Conservation (phyloP, 2,329 filamentous ascomycete species). For the Tricladium varicosporioides region DNA sequence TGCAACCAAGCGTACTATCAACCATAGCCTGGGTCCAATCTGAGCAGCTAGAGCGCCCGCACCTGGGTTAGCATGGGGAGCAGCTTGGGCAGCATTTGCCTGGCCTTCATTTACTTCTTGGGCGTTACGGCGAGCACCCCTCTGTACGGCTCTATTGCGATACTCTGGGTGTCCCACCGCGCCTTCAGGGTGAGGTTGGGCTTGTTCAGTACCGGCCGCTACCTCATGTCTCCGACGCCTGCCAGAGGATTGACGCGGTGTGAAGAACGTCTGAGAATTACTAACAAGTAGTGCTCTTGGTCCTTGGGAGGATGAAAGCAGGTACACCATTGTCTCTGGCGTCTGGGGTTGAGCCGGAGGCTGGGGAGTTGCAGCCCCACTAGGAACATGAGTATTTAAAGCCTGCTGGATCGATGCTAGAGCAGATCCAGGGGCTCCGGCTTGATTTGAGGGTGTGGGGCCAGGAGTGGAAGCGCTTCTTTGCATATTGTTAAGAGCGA, state of each 20-base stretch:
- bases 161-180: slow-evolving; percentile 24
- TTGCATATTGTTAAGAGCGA: slow-evolving; percentile 20
- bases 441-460: slow-evolving; percentile 8
- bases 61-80: slow-evolving; percentile 29
- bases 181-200: slow-evolving; percentile 9
- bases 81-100: slow-evolving; percentile 21
- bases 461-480: slow-evolving; percentile 23
- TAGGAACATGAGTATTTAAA: slow-evolving; percentile 16
- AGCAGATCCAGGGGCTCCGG: slow-evolving; percentile 1
- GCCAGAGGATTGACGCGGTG: slow-evolving; percentile 36
- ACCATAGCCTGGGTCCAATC: slow-evolving; percentile 62
- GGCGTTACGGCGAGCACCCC: slow-evolving; percentile 19
- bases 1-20: slow-evolving; percentile 53
- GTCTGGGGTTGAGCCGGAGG: slow-evolving; percentile 14
- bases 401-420: slow-evolving; percentile 17
- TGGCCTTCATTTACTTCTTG: slow-evolving; percentile 13
- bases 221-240: slow-evolving; percentile 16
- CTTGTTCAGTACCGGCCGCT: slow-evolving; percentile 1
- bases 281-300: slow-evolving; percentile 58
- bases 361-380: slow-evolving; percentile 15
- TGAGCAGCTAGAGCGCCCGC: slow-evolving; percentile 30
- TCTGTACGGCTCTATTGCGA: slow-evolving; percentile 24
- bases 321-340: slow-evolving; percentile 51
- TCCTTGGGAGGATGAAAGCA: slow-evolving; percentile 58
- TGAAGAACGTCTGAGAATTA: slow-evolving; percentile 51